Base-by-base conservation (phyloP, 2,329 filamentous ascomycete genomes). In the Fusarium coicis region DNA sequence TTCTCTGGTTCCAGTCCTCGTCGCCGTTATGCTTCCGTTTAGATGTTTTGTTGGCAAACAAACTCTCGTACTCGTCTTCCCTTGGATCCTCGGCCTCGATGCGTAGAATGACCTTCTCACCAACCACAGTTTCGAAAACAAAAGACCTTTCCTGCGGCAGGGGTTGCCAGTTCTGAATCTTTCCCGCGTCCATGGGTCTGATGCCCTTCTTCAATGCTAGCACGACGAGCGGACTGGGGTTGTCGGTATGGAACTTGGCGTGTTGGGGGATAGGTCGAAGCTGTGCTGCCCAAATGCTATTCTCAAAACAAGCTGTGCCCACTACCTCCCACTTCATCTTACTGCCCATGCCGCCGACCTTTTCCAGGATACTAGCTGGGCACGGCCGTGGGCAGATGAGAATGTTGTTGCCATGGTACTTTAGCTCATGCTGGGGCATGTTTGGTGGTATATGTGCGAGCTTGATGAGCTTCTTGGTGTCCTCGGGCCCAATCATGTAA, bases 391-490 rank as follows among this genome's bases (percentile, higher is more conserved):
- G 92, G 42, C 92, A 93, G 79, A 99, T 98, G 77, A 98, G 88
- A 76, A 99, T 95, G 81, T 92, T 96, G 83, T 97, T 97, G 50
- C 92, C 95, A 76, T 97, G 91, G 70, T 91, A 90, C 73, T 93
- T 94, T 72, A 97, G 85, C 57, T 97, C 93, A 58, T 89, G 87
- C 56, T 93, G 90, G 34, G 90, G 86, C 60, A 91, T 84, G 65
- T 88, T 87, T 8, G 85, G 78, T 8, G 92, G 92, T 26, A 94
- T 84, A 57, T 90, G 82, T 36, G 91, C 90, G n/a, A 97, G 87
- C 10, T 88, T 87, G 63, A 93, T 88, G 42, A 98, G 86, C 62
- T 89, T 90, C 78, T 93, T 89, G 5, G 92, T 92, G 80, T 96
- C 93, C 32, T 89, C 85, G 53, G 90, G 86, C 44, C 87, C 87